Percentiles rank a stretch among this genome's conserved stretches.
Conservation (phyloP, 2,329 filamentous ascomycete genomes). For the Pseudogymnoascus sp. region DNA sequence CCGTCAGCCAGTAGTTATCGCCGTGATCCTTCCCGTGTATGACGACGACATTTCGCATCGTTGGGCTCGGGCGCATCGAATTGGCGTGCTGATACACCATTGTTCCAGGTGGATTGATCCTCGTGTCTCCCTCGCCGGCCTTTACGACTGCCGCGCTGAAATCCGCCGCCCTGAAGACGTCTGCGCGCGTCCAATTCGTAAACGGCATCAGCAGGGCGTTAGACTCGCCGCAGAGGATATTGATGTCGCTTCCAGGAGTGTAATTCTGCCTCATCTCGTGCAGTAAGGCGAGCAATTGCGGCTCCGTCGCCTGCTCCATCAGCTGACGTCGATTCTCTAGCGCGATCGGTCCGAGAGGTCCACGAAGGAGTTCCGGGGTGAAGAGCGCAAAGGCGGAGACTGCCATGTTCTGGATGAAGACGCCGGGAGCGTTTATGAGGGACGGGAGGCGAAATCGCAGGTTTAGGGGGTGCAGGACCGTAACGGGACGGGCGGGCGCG, state of each 20-base stretch:
- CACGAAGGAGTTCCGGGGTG: conserved; percentile 20
- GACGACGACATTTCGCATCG: conserved; percentile 16
- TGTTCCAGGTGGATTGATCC: conserved; percentile 9
- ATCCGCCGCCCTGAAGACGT: conserved; percentile 33
- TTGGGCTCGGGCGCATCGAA: background rate
- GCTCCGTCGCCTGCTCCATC: conserved; percentile 28
- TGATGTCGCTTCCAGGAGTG: conserved; percentile 16
- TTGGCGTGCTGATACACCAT: conserved; percentile 12
- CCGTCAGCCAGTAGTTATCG: conserved; percentile 28
- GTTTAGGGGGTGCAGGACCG: conserved; percentile 34
- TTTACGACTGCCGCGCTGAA: conserved; percentile 16
- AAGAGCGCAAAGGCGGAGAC: conserved; percentile 23
- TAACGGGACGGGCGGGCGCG: conserved; percentile 26
- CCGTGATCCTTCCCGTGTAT: conserved; percentile 26
- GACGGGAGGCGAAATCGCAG: conserved; percentile 27
- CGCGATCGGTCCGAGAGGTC: conserved; percentile 25
- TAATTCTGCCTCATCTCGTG: conserved; percentile 19
- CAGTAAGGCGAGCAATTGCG: conserved; percentile 31
- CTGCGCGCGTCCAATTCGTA: conserved; percentile 33
- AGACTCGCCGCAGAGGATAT: conserved; percentile 28
- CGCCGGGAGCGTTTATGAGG: conserved; percentile 24
- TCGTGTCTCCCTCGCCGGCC: background rate
- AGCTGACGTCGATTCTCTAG: conserved; percentile 28
- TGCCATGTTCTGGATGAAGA: conserved; percentile 23
- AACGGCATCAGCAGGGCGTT: conserved; percentile 29